A percentile compares a stretch with the other conserved stretches of the same genome.
Evolutionary conservation across 192 early-diverging fungal genomes (phyloP).

Genomic region (Obelidium mucronatum): DNA sequence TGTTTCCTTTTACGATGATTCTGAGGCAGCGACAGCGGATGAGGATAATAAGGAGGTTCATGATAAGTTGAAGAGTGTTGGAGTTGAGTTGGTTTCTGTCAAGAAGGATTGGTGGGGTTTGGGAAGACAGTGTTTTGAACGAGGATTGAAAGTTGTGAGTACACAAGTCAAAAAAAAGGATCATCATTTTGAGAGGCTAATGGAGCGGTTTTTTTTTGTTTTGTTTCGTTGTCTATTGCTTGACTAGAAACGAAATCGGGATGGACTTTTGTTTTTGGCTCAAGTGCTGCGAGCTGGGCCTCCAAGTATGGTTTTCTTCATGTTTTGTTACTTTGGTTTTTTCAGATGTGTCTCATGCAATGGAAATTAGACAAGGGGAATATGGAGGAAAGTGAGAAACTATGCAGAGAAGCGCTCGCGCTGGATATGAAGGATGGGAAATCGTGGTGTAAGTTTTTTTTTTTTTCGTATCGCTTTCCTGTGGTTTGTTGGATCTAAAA

Average conservation of each 20-base stretch:
- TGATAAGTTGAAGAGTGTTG: no score
- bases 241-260: constrained; percentile 15
- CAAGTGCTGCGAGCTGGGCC: constrained; percentile 1
- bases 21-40: no score
- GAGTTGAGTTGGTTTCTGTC: no score
- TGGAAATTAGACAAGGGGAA: background rate
- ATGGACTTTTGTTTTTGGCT: constrained; percentile 24
- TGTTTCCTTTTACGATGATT: no score
- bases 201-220: no score
- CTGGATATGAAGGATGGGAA: constrained; percentile 22
- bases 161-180: no score
- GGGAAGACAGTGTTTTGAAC: constrained; percentile 29
- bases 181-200: no score
- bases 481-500: no score
- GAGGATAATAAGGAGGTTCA: no score
- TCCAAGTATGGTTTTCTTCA: no score
- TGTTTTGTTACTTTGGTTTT: no score
- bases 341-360: no score
- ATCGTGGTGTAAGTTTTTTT: constrained; percentile 27
- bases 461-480: background rate
- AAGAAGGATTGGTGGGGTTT: constrained; percentile 4
- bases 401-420: constrained; percentile 27
- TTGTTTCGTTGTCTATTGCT: background rate
- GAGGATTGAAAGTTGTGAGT: constrained; percentile 23
- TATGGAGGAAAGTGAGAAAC: constrained; percentile 25